Percentiles rank a stretch among this genome's conserved stretches.
These are phyloP conservation scores for Apiospora malaysiana DNA, from an alignment of 2,329 filamentous ascomycete species.

Conservation along the genomic window DNA sequence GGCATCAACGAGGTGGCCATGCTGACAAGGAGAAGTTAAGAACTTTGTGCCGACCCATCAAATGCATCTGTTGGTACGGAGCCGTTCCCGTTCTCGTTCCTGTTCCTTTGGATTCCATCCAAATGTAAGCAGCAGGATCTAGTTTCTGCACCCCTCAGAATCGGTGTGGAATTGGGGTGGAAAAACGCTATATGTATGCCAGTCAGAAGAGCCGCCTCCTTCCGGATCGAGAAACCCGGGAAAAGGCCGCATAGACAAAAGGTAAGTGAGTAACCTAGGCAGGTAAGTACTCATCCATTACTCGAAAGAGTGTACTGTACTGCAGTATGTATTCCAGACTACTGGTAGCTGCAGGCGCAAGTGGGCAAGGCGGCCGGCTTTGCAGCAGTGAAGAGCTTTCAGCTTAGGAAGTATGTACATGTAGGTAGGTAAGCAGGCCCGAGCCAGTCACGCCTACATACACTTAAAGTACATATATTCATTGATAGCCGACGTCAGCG, in stretches of 20 bases:
- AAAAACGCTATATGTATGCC: neutral
- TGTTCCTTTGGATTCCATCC: neutral
- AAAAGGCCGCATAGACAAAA: neutral
- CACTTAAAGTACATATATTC: too few species aligned
- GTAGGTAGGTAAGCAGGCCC: neutral
- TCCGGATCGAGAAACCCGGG: neutral
- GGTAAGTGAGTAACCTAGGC: too few species aligned
- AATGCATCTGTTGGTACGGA: too few species aligned
- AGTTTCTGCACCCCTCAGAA: neutral
- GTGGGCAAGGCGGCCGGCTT: neutral
- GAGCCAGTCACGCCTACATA: neutral
- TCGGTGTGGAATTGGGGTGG: neutral
- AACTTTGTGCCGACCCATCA: too few species aligned
- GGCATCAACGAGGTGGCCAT: too few species aligned
- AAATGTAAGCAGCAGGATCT: neutral
- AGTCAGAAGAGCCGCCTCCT: neutral
- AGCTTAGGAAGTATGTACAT: neutral
- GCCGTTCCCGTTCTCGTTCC: too few species aligned
- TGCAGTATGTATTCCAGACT: too few species aligned
- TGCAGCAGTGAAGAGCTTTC: conserved; percentile 15
- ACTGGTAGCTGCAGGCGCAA: neutral
- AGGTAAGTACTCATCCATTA: neutral
- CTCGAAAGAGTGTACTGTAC: neutral
- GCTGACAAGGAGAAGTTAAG: too few species aligned
- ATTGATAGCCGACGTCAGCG: neutral